Evolutionary conservation across 2,329 filamentous ascomycete genomes (phyloP), one percentile per base, ranked within the genome.

Genomic region (Blastomyces parvus): DNA sequence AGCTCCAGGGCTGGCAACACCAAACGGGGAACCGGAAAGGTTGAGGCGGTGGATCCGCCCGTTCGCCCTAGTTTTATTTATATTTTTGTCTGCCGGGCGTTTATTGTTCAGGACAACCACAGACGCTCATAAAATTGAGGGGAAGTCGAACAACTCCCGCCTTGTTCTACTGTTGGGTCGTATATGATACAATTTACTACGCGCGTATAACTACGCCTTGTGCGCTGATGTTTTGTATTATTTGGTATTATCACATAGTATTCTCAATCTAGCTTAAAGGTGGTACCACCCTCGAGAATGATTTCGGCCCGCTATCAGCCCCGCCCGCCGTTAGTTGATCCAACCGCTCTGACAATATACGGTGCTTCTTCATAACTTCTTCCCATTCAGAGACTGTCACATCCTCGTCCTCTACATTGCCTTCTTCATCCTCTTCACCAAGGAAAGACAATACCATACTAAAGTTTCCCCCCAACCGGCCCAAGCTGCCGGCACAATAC

Each of bases 401-500:
- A 59, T 69, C 67, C 7, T 79, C 74, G 0, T 81, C 81, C 27
- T 77, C 77, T 30, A 73, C 73, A 19, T 73, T 72, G n/a, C 72
- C 72, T 70, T 79, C 69, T 68, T 74, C 74, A 0, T 72, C 72
- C 5, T 65, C 70, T 57, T 57, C 70, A 42, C 79, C 80, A 11
- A 87, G 70, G 46, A 85, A 71, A 0, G 91, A 90, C 64, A 97
- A 82, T 67, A 97, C 84, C 79, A 96, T 84, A 63, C 92, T 88
- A 76, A 99, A 99, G 74, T 99, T 94, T 1, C 90, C 92, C 1
- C 94, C 94, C 0, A 97, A 79, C 57, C 94, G 84, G 0, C 93
- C 93, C 59, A 99, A 79, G 76, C 92, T 97, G 56, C 91, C 90
- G 0, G 93, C 92, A 70, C 91, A 96, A 76, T 97, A 97, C 9